Evolutionary conservation across 192 early-diverging fungal genomes (phyloP), one percentile per base, ranked within the genome.

Genomic region (Phlyctochytrium bullatum): DNA sequence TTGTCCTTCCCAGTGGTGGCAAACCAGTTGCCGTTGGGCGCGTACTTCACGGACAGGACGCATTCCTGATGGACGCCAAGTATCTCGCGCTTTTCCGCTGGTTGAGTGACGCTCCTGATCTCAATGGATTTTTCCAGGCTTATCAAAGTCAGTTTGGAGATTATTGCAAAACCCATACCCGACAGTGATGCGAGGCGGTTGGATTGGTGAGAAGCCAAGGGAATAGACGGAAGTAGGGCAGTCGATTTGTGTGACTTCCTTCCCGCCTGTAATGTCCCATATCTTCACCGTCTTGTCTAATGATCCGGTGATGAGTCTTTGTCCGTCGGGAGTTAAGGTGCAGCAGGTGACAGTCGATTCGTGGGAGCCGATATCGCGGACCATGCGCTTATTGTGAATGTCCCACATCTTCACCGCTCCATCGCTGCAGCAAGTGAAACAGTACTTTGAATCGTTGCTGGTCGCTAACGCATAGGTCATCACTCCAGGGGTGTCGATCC

Each of bases 251-350:
- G 14, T 23, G 27, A 51, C 23, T 34, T 62, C 90, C 91, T 40
- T 89, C 82, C 24, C 92, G 88, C 0, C 86, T 85, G 51, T 90
- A 86, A 68, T 90, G 68, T 91, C 89, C 92, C 92, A 94, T 40
- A 94, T 87, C 68, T 83, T 85, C 20, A 94, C 83, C 0, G 91
- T 93, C 6, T 84, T 78, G 62, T 94, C 92, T 72, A 92, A 84
- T 12, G 92, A 91, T 20, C 90, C 91, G 17, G 91, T 89, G 23
- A 94, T 86, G 52, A 94, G 78, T 78, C 91, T 92, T 6, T 14
- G 24, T 51, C 61, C 61, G 34, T 62, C 61, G 34, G 61, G 24
- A 6, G 61, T 62, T 25, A 62, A 36, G 12, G 35, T 23, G 25
- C 61, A 62, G 34, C 61, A 62, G 20, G 61, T 62, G 6, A 35